A percentile compares a stretch with the other conserved stretches of the same genome.
Conservation (phyloP, 441 rosid species). For the Viola pubescens region DNA sequence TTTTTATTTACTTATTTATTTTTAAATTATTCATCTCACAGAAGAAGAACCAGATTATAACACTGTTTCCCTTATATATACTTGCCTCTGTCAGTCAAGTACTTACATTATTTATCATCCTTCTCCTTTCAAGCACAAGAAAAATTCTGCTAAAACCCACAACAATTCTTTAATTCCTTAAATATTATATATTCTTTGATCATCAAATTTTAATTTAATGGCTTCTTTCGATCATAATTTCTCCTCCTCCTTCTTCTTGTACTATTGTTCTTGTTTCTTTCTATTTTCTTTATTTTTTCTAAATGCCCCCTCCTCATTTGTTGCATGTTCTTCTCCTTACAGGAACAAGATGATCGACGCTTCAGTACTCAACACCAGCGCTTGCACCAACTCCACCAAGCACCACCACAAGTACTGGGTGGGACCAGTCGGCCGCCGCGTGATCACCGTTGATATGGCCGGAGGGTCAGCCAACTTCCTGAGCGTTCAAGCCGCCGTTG, state of each 20-base stretch:
- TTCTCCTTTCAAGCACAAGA: neutral
- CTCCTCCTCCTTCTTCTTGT: conserved; percentile 13
- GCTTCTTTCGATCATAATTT: conserved; percentile 22
- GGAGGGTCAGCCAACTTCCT: conserved; percentile 51
- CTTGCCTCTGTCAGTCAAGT: no score
- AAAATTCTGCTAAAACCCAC: neutral
- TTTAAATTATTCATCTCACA: no score
- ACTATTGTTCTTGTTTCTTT: neutral
- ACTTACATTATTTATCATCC: neutral
- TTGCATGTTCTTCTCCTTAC: conserved; percentile 30
- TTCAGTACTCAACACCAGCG: conserved; percentile 4
- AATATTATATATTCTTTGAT: conserved; percentile 10
- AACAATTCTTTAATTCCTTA: conserved; percentile 10
- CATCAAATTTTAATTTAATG: conserved; percentile 28
- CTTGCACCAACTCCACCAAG: conserved; percentile 29
- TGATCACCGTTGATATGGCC: conserved; percentile 50
- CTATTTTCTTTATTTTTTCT: conserved; percentile 26
- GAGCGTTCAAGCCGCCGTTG: conserved; percentile 77
- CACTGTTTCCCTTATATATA: no score
- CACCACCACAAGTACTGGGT: conserved; percentile 50
- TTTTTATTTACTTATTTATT: no score
- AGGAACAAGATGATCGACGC: conserved; percentile 18
- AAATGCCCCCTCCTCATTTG: conserved; percentile 30
- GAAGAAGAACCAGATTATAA: no score
- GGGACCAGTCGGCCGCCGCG: conserved; percentile 65